A percentile compares a stretch with the other conserved stretches of the same genome.
phyloP scores from a whole-genome alignment of 768 basidiomycete genomes.

The Rubroboletus pulcherrimus region DNA sequence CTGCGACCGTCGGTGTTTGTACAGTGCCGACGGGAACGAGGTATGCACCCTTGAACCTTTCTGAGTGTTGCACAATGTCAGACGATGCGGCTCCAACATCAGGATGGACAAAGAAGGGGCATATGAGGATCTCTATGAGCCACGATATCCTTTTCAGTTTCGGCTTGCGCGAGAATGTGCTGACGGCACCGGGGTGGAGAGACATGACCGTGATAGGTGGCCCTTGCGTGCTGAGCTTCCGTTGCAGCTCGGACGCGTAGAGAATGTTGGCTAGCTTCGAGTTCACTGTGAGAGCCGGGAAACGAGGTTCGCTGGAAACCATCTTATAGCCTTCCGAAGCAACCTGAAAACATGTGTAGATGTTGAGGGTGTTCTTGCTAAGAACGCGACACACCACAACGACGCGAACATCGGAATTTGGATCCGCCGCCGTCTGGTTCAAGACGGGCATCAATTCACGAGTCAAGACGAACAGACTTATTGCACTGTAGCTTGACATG shows the following conservation, averaged over 20 bases:
- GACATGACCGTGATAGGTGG: slow-evolving; percentile 28
- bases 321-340: slow-evolving; percentile 28
- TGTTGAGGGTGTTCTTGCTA: not conserved
- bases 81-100: slow-evolving; percentile 30
- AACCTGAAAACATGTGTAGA: slow-evolving; percentile 24
- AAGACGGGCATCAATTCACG: slow-evolving; percentile 51
- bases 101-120: slow-evolving; percentile 14
- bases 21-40: slow-evolving; percentile 26
- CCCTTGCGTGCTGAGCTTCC: slow-evolving; percentile 32
- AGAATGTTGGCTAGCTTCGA: slow-evolving; percentile 52
- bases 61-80: slow-evolving; percentile 16
- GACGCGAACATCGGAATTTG: slow-evolving; percentile 56
- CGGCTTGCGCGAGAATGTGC: slow-evolving; percentile 28
- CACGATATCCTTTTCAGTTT: slow-evolving; percentile 14
- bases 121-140: slow-evolving; percentile 19
- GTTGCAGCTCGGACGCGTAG: slow-evolving; percentile 49
- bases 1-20: slow-evolving; percentile 6
- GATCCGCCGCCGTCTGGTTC: slow-evolving; percentile 43
- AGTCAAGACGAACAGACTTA: slow-evolving; percentile 57
- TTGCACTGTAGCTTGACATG: slow-evolving; percentile 31
- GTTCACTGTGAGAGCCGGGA: slow-evolving; percentile 34
- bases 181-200: slow-evolving; percentile 30
- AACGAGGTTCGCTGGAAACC: slow-evolving; percentile 20
- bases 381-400: slow-evolving; percentile 43
- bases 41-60: slow-evolving; percentile 31